Base-by-base conservation (phyloP, 2,329 filamentous ascomycete species). In the Parafenestella ontariensis region DNA sequence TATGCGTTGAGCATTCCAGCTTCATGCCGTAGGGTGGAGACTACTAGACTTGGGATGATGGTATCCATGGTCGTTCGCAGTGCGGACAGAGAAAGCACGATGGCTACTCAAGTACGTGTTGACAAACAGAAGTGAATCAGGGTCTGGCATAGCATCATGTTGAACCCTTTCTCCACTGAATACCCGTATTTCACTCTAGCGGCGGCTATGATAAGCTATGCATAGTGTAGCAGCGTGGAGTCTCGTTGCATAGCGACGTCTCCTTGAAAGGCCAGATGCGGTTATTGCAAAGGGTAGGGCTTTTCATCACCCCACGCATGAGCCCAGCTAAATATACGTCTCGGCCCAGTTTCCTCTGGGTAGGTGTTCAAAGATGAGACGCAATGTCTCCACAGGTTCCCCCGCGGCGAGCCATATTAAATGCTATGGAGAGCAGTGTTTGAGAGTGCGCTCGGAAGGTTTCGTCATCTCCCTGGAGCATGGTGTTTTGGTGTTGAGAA, bases 401-500 rank as follows among this genome's bases (percentile, higher is more conserved):
- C 51, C 54, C 56, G 39, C 48, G 36, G 24, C 36, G 43, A 51
- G 55, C n/a, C n/a, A n/a, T n/a, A 34, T 29, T 17, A 41, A 18
- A 54, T 23, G 45, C n/a, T 56, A 53, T 40, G 53, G 57, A 56
- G 52, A 60, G 55, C 54, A 58, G 54, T 46, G 49, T 56, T 59
- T 44, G 51, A 49, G 42, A 36, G 52, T 47, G 48, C 39, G 20
- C 11, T 49, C 17, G 20, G 52, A 26, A 45, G 44, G 21, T 52
- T 49, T 64, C 55, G 60, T 57, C 58, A 64, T 60, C 39, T 23
- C 13, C 31, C 52, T 33, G 49, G 31, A 47, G 53, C 54, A 49
- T 51, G 50, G 49, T 56, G 51, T 39, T 43, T 34, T 66, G 59
- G 63, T 68, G 66, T 69, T 69, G 66, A 69, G 66, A 54, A 54